Evolutionary conservation across 2,329 filamentous ascomycete genomes (phyloP).

Genomic region (Cercospora sp.): DNA sequence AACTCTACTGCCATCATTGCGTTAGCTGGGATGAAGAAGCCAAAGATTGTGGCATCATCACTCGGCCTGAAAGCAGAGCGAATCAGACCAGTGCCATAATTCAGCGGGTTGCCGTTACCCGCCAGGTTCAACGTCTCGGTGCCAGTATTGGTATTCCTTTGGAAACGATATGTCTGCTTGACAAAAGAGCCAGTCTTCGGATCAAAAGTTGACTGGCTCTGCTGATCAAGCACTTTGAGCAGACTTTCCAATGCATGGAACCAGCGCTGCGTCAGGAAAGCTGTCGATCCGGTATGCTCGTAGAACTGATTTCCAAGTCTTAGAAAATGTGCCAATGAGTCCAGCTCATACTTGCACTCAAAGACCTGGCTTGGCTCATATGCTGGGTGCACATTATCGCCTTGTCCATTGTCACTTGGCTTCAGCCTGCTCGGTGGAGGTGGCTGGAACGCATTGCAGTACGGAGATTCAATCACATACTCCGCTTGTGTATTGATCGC

Average conservation of each 20-base stretch:
- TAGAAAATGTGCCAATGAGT: conserved; percentile 90
- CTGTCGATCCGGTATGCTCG: conserved; percentile 71
- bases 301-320: conserved; percentile 84
- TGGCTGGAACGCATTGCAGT: conserved; percentile 98
- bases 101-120: conserved; percentile 89
- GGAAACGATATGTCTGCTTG: conserved; percentile 83
- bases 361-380: conserved; percentile 87
- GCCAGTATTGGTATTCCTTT: conserved; percentile 72
- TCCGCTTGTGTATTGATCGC: conserved; percentile 96
- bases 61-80: conserved; percentile 92
- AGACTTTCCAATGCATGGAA: conserved; percentile 73
- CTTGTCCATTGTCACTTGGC: conserved; percentile 73
- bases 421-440: conserved; percentile 77
- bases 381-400: conserved; percentile 78
- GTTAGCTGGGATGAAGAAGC: conserved; percentile 93
- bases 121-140: conserved; percentile 85
- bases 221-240: conserved; percentile 71
- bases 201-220: conserved; percentile 80
- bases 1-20: conserved; percentile 95
- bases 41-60: conserved; percentile 90
- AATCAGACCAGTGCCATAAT: conserved; percentile 77
- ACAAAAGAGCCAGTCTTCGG: conserved; percentile 62
- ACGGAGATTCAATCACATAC: conserved; percentile 90
- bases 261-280: conserved; percentile 79
- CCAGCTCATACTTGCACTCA: conserved; percentile 98